Base-by-base conservation (phyloP, 2,329 filamentous ascomycete genomes). In the Fusarium xyrophilum region DNA sequence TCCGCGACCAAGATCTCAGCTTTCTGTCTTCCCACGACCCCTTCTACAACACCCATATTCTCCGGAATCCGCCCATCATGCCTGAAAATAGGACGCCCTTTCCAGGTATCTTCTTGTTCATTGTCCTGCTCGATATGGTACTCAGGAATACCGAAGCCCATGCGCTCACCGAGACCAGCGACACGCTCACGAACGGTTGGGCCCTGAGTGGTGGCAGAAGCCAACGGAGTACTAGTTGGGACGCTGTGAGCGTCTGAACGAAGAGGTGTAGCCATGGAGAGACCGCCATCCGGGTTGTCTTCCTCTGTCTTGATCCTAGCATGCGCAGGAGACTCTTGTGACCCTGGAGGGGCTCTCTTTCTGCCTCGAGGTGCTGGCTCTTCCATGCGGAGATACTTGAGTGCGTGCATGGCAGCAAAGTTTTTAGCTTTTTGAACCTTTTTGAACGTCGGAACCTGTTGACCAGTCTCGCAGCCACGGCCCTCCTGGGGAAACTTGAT, bases 341-440 rank as follows among this genome's bases (percentile, higher is more conserved):
- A 17, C 6, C 27, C 36, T 14, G 71, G 33, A 13, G 58, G 46
- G 17, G 59, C 51, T 10, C 58, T 61, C 48, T 61, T 61, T 27
- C 51, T 60, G 15, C 35, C 51, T 47, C 54, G 62, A 17, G 52
- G 54, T 30, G 56, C 54, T 17, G 59, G 40, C 7, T 43, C 42
- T 13, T 44, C 9, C 19, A 33, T 30, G 33, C 52, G 47, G 48
- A 58, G 60, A 27, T 60, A 55, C 12, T 32, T 60, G 42, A 59
- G 60, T 10, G 84, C 84, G 15, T 79, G 80, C 68, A 80, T 81
- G 25, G 85, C 84, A 1, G 86, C 85, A 65, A 83, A 86, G 63
- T 82, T 79, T 73, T 85, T 87, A 27, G 86, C 85, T 36, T 82
- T 74, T 76, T 85, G 87, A 68, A 87, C 87, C 28, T 72, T 77